Evolutionary conservation across 2,329 filamentous ascomycete species (phyloP).

Genomic region (Neoarthrinium moseri): DNA sequence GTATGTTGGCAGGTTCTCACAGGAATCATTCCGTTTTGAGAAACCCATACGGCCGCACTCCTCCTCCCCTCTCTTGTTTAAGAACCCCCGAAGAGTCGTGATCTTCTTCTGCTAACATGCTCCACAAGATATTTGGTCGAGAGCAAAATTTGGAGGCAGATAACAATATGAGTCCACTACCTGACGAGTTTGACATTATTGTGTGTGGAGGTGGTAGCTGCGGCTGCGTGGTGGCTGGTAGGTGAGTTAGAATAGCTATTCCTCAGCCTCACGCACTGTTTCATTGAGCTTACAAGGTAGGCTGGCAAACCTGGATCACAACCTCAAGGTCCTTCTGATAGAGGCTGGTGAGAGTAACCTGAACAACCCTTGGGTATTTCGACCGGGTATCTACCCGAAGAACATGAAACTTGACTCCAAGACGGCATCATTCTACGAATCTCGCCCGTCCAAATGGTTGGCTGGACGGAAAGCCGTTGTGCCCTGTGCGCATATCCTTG

Average conservation of each 20-base stretch:
- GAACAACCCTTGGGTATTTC: conserved; percentile 77
- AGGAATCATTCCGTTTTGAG: too few species aligned
- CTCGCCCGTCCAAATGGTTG: conserved; percentile 70
- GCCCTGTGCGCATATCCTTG: conserved; percentile 71
- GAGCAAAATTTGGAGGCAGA: too few species aligned
- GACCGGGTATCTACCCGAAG: conserved; percentile 72
- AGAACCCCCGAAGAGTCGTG: too few species aligned
- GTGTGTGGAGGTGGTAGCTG: conserved; percentile 73
- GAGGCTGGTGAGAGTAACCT: conserved; percentile 45
- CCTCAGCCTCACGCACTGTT: conserved; percentile 20
- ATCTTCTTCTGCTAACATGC: too few species aligned
- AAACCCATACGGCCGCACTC: too few species aligned
- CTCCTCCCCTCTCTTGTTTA: too few species aligned
- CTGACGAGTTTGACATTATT: conserved; percentile 80
- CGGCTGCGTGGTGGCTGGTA: conserved; percentile 56
- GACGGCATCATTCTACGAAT: conserved; percentile 75
- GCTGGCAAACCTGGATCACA: conserved; percentile 74
- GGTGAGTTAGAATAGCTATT: conserved; percentile 37
- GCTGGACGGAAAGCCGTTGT: conserved; percentile 70
- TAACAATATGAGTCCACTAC: conserved; percentile 43
- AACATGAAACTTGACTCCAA: conserved; percentile 55
- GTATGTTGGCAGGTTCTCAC: too few species aligned
- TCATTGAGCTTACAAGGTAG: too few species aligned
- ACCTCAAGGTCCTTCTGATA: conserved; percentile 57
- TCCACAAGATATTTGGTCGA: too few species aligned